Percentiles rank a stretch among this genome's conserved stretches.
These are phyloP conservation scores for Colletotrichum sp. DNA, from an alignment of 2,329 filamentous ascomycete species.

Conservation along the genomic window DNA sequence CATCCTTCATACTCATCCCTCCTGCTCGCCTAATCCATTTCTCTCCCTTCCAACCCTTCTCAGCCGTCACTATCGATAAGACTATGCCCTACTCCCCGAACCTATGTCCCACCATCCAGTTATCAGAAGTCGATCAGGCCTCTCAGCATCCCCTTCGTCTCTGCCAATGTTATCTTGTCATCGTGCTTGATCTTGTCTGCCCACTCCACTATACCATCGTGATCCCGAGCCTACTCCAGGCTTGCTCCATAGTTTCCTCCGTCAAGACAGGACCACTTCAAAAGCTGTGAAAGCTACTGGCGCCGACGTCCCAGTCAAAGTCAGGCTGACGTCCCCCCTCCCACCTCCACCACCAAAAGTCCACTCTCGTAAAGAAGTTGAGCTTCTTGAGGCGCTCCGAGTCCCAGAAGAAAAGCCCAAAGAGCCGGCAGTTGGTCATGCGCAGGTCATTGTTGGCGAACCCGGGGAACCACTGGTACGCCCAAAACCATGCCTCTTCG, in stretches of 20 bases:
- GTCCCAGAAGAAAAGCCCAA: slow-evolving; percentile 18
- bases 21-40: background rate
- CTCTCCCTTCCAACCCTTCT: background rate
- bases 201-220: too few species aligned
- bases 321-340: slow-evolving; percentile 14
- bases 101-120: background rate
- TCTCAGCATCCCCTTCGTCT: background rate
- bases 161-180: background rate
- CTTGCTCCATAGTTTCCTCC: background rate
- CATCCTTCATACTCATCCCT: background rate
- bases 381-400: slow-evolving; percentile 3
- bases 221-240: background rate
- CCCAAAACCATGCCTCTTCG: slow-evolving; percentile 18
- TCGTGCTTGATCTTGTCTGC: too few species aligned
- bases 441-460: background rate
- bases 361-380: slow-evolving; percentile 12
- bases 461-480: slow-evolving; percentile 1
- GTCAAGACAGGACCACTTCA: background rate
- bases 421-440: slow-evolving; percentile 14
- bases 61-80: background rate
- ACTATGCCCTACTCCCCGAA: background rate
- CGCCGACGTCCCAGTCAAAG: slow-evolving; percentile 7
- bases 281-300: background rate
- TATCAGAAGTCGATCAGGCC: background rate
- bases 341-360: slow-evolving; percentile 16